A percentile compares a stretch with the other conserved stretches of the same genome.
phyloP scores from a whole-genome alignment of 768 basidiomycete genomes.

The Pleurotus cornucopiae region DNA sequence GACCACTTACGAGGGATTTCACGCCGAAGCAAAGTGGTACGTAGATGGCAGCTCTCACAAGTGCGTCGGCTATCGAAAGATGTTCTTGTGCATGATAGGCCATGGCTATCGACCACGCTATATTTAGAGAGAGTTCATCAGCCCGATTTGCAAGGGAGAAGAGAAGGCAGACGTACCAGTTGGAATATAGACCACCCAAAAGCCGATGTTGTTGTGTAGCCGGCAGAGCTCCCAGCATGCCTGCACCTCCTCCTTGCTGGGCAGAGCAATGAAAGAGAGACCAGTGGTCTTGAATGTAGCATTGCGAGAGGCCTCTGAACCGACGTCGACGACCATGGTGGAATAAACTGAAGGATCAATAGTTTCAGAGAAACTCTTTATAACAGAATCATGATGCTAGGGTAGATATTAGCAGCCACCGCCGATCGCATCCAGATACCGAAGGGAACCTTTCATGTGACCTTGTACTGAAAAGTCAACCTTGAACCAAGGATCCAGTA shows the following conservation, averaged over 20 bases:
- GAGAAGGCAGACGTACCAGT: slow-evolving; percentile 13
- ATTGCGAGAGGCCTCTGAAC: background rate
- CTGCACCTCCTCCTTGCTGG: slow-evolving; percentile 17
- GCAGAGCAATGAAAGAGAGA: slow-evolving; percentile 13
- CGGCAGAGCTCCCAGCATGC: slow-evolving; percentile 30
- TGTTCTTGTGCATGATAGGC: slow-evolving; percentile 21
- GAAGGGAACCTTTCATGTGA: slow-evolving; percentile 4
- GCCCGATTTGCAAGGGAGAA: background rate
- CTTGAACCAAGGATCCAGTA: background rate
- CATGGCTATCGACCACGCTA: slow-evolving; percentile 29
- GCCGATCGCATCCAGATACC: slow-evolving; percentile 5
- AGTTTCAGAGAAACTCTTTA: background rate
- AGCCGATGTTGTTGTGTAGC: slow-evolving; percentile 27
- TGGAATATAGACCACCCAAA: slow-evolving; percentile 26
- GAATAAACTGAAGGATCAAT: background rate
- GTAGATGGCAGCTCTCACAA: slow-evolving; percentile 18
- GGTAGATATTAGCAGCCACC: background rate
- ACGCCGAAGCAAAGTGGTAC: slow-evolving; percentile 25
- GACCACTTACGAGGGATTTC: slow-evolving; percentile 22
- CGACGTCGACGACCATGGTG: slow-evolving; percentile 7
- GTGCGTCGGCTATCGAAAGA: slow-evolving; percentile 13
- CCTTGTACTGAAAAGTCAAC: slow-evolving; percentile 6
- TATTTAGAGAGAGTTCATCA: background rate
- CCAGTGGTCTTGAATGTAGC: slow-evolving; percentile 5
- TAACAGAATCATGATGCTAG: background rate